Base-by-base conservation (phyloP, 129 eudicot genomes). In the Centella asiatica region DNA sequence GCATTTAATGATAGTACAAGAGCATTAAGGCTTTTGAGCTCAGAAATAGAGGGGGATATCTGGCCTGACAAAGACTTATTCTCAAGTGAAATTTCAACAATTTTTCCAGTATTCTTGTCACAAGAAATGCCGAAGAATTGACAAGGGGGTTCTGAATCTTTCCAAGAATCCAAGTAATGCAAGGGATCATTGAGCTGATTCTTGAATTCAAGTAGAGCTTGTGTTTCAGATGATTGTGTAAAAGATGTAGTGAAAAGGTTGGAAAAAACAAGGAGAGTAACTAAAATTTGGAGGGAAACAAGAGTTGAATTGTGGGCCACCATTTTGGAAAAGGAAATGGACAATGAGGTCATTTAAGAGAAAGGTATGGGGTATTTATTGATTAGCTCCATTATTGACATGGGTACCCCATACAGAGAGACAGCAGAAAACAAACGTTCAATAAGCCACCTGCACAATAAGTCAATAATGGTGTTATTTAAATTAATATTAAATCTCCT, bases 181-280 rank as follows among this genome's bases (percentile, higher is more conserved):
- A 78, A 70, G 33, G 99, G 96, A 67, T 92, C 96, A 67, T 27
- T 66, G 44, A 92, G 69, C 52, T 82, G 73, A 1, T 66, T 71
- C 56, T 87, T 92, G 75, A 92, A 69, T n/a, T 82, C 84, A 14
- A 92, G 84, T 13, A 92, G 76, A 19, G 92, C 96, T n/a, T 60
- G 33, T 24, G 65, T 85, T 50, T 92, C 99, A 17, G 26, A 29
- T 3, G 48, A 54, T 18, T 58, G 61, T 54, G 78, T 52, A 23
- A 45, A 40, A 7, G 60, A 57, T 25, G 78, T 62, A 24, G 51
- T 72, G 60, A 74, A 60, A 50, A 62, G 11, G 69, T 65, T 51
- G 53, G 51, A 69, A 9, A 77, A 70, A 33, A 69, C 60, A 44
- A 69, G 26, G 23, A 67, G 64, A 69, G 65, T 53, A 27, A 76